A percentile compares a stretch with the other conserved stretches of the same genome.
Conservation (phyloP, 2,329 filamentous ascomycete genomes). For the Arthrobotrys megalospora region DNA sequence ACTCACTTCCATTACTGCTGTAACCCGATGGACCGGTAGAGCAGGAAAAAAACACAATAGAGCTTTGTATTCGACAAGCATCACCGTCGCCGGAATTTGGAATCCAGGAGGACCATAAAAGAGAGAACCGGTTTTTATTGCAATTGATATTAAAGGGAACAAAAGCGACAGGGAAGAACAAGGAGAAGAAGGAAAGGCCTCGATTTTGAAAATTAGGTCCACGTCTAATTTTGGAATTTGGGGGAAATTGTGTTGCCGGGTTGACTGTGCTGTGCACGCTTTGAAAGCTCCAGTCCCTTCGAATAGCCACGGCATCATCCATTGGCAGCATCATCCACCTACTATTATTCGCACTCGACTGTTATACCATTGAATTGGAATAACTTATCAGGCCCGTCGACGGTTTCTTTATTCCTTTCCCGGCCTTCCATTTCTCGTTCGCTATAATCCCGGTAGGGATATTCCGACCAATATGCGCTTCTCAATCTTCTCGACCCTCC, state of each 20-base stretch:
- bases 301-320: conserved; percentile 4
- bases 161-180: not conserved
- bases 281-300: conserved; percentile 27
- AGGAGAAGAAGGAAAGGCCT: not conserved
- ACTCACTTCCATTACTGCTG: not conserved
- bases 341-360: not conserved
- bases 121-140: not conserved
- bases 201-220: conserved; percentile 42
- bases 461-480: conserved; percentile 35
- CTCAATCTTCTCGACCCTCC: conserved; percentile 31
- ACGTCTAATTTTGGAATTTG: conserved; percentile 19
- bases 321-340: not conserved
- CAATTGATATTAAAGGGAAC: not conserved
- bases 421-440: not conserved
- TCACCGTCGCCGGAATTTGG: not conserved
- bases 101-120: conserved; percentile 1
- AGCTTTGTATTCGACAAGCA: conserved; percentile 5
- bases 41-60: not conserved
- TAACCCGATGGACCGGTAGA: conserved; percentile 42
- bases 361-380: not conserved
- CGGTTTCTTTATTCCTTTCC: not conserved
- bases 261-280: conserved; percentile 25
- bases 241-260: conserved; percentile 15
- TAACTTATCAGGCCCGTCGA: not conserved
- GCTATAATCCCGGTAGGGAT: not conserved